Base-by-base conservation (phyloP, 2,329 filamentous ascomycete genomes). In the Huntiella omanensis region DNA sequence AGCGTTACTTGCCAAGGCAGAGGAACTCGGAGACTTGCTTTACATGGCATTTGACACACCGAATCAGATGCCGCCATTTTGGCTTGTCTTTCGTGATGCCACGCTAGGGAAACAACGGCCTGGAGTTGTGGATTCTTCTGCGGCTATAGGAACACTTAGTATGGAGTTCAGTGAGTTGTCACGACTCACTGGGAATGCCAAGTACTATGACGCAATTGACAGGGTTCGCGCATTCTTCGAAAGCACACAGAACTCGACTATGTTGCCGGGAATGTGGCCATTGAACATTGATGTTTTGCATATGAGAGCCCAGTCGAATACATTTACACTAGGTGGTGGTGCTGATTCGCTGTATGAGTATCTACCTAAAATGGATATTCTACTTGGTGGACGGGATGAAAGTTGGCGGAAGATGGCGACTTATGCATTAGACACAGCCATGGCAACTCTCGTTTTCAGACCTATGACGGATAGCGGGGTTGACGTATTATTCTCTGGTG, bases 241-340 rank as follows among this genome's bases (percentile, higher is more conserved):
- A 45, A 64, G 67, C 35, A 71, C 73, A 45, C 83, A 91, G 60
- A 75, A 77, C 54, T 59, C 66, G 4, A 86, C 83, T 0, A 65
- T 63, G n/a, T 59, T 88, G 4, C 83, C 83, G 0, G 83, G 84
- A 2, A 70, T 91, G 65, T 91, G 79, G 80, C 82, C 81, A 1
- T 67, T 71, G 15, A 64, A 65, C 43, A 61, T 88, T 43, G 71
- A 86, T 58, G 48, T 50, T 17, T 46, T 37, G 17, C 45, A 48
- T 12, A 39, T 46, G 13, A 41, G 33, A 28, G 69, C 60, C 64
- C 48, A 60, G 10, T 55, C 53, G 12, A 61, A 61, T 6, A 58
- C 48, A 2, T 75, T 70, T 53, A 70, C 68, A 0, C 59, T 76
- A 2, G 72, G 72, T 12, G 72, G 66, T 1, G 57, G 68, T 34